Conservation (phyloP, 1,139 yeast genomes). For the Saccharomyces hybrid region DNA sequence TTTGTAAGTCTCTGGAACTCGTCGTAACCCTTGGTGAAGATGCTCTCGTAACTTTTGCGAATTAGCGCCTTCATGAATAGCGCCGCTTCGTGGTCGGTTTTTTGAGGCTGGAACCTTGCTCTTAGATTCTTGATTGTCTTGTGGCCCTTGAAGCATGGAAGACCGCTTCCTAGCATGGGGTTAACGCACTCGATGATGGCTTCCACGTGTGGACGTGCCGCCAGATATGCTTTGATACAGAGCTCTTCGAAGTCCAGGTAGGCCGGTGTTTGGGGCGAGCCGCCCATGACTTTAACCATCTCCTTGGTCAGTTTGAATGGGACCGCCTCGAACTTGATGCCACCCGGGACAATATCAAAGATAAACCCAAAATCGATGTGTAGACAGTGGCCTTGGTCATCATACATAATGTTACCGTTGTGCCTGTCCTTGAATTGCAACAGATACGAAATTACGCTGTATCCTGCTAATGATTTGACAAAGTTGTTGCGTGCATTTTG, state of each 20-base stretch:
- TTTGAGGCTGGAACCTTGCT: constrained; percentile 71
- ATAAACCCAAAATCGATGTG: constrained; percentile 98
- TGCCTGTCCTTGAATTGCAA: constrained; percentile 96
- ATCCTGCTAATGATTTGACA: constrained; percentile 90
- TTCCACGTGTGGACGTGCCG: constrained; percentile 85
- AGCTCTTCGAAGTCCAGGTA: constrained; percentile 91
- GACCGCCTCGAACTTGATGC: constrained; percentile 93
- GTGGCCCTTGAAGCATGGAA: constrained; percentile 87
- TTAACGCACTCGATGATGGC: constrained; percentile 74
- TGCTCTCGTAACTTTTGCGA: constrained; percentile 74
- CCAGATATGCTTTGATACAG: constrained; percentile 85
- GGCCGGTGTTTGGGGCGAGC: constrained; percentile 74
- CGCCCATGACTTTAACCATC: constrained; percentile 95
- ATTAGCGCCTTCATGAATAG: constrained; percentile 67
- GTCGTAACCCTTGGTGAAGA: constrained; percentile 90
- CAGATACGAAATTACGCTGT: constrained; percentile 84
- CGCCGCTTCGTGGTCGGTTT: constrained; percentile 82
- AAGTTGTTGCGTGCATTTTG: constrained; percentile 89
- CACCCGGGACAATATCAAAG: constrained; percentile 98
- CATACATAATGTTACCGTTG: constrained; percentile 98
- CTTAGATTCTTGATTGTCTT: constrained; percentile 73
- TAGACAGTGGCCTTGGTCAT: constrained; percentile 84
- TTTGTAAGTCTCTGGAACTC: constrained; percentile 94
- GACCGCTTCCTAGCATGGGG: constrained; percentile 92
- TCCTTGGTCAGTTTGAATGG: constrained; percentile 95